A percentile compares a stretch with the other conserved stretches of the same genome.
Conservation (phyloP, 768 basidiomycete genomes). For the Mycena floridula region DNA sequence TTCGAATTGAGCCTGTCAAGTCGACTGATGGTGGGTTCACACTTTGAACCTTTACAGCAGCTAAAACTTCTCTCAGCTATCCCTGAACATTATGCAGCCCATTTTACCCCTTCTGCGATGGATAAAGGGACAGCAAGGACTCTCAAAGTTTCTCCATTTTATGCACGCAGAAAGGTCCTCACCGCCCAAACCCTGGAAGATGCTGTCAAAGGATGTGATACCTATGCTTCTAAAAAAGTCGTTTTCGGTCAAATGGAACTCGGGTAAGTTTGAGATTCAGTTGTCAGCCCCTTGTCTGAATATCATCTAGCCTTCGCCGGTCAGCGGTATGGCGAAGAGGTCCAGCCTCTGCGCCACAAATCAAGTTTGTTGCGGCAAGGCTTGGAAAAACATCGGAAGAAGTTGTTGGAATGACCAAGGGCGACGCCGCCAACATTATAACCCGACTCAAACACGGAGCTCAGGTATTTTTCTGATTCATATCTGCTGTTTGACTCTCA, state of each 20-base stretch:
- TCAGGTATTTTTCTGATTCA: slow-evolving; percentile 33
- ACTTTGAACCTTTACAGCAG: background rate
- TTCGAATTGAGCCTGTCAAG: slow-evolving; percentile 50
- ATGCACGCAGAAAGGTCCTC: slow-evolving; percentile 45
- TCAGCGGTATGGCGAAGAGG: slow-evolving; percentile 60
- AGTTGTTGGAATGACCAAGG: slow-evolving; percentile 56
- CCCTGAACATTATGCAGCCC: slow-evolving; percentile 37
- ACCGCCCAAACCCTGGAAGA: slow-evolving; percentile 49
- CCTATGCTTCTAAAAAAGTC: slow-evolving; percentile 51
- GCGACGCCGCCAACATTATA: slow-evolving; percentile 75
- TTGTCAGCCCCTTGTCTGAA: background rate
- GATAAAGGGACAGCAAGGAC: slow-evolving; percentile 35
- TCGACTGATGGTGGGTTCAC: slow-evolving; percentile 26
- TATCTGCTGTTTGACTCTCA: background rate
- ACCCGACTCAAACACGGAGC: slow-evolving; percentile 74
- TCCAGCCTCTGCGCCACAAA: slow-evolving; percentile 59
- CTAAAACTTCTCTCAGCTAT: slow-evolving; percentile 16
- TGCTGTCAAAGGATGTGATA: slow-evolving; percentile 66
- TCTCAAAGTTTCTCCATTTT: slow-evolving; percentile 47
- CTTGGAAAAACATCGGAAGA: slow-evolving; percentile 31
- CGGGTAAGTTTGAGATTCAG: slow-evolving; percentile 34
- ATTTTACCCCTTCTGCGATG: slow-evolving; percentile 47
- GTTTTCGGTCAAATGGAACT: slow-evolving; percentile 39
- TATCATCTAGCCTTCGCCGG: slow-evolving; percentile 26
- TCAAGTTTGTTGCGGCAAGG: slow-evolving; percentile 46